Evolutionary conservation across 352 stramenopile species (phyloP), one percentile per base, ranked within the genome.

Genomic region (Globisporangium cylindrosporum): DNA sequence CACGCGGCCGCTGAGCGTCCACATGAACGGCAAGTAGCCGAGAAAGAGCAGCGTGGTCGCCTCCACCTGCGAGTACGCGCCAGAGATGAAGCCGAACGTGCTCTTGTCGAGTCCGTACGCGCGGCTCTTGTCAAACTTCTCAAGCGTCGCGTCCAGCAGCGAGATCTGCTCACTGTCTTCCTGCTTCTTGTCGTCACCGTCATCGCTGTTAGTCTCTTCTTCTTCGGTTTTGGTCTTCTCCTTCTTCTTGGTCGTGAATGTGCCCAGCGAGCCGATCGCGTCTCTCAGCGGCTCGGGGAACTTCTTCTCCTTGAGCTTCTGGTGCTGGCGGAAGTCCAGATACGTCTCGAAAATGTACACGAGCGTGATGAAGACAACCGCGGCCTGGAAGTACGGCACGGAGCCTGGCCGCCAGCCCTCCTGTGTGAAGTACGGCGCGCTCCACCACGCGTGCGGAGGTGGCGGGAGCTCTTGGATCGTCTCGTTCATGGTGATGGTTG

Each of bases 71-170:
- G 81, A 78, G 80, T 98, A 98, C 8, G 79, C 78, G 48, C 82
- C 90, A 12, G 86, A 91, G 34, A 99, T 69, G 64, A 99, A 96
- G 24, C 84, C 91, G 69, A 99, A 99, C 56, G 89, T 83, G 73
- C 97, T 98, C 82, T 99, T 99, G 77, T 98, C 97, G 14, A 98
- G 79, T 15, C 95, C 93, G 76, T 99, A 99, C 8, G 89, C 78
- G 77, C 97, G 93, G 34, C 93, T 95, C 64, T 89, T 95, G 71
- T 92, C 82, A 68, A 98, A 98, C 82, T 98, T 98, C 20, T 71
- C 81, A 66, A 90, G 71, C 12, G 97, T 94, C 46, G 97, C 88
- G 10, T 80, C 79, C 18, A 98, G 75, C 51, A 98, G 75, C 59
- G 90, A 84, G 60, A 66, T 66, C 24, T 73, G 12, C 20, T 78